phyloP scores from a whole-genome alignment of 352 stramenopile species.

The Pythium rishiriense region DNA sequence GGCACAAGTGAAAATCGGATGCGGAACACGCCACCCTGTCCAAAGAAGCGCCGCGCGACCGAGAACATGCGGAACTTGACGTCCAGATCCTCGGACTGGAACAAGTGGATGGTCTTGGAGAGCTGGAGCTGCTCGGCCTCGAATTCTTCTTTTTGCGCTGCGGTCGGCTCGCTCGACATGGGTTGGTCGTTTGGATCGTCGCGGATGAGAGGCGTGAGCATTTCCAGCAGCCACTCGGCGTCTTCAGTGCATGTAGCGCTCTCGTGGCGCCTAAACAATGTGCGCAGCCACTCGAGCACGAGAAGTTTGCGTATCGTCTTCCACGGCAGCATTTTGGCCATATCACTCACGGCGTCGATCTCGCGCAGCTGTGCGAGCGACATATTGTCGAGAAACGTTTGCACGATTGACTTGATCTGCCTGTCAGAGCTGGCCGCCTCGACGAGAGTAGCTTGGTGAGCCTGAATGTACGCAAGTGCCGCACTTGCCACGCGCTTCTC shows the following conservation, averaged over 20 bases:
- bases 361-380: constrained; percentile 41
- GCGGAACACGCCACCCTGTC: constrained; percentile 85
- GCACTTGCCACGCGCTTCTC: constrained; percentile 34
- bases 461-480: constrained; percentile 36
- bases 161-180: constrained; percentile 25
- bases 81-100: constrained; percentile 78
- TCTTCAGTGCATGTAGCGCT: constrained; percentile 31
- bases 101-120: constrained; percentile 93
- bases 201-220: constrained; percentile 91
- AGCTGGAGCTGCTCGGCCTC: constrained; percentile 90
- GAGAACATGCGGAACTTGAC: constrained; percentile 60
- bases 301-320: constrained; percentile 55
- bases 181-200: constrained; percentile 59
- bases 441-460: constrained; percentile 7
- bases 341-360: constrained; percentile 35
- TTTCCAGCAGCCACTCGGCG: constrained; percentile 55
- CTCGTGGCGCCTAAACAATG: constrained; percentile 45
- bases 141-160: constrained; percentile 46
- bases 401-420: constrained; percentile 24
- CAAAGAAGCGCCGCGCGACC: constrained; percentile 68
- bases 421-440: neutral
- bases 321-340: constrained; percentile 53
- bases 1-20: constrained; percentile 92
- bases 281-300: constrained; percentile 47
- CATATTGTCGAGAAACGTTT: constrained; percentile 28